phyloP scores from a whole-genome alignment of 345 rosid genomes.

The Dipteronia dyeriana region DNA sequence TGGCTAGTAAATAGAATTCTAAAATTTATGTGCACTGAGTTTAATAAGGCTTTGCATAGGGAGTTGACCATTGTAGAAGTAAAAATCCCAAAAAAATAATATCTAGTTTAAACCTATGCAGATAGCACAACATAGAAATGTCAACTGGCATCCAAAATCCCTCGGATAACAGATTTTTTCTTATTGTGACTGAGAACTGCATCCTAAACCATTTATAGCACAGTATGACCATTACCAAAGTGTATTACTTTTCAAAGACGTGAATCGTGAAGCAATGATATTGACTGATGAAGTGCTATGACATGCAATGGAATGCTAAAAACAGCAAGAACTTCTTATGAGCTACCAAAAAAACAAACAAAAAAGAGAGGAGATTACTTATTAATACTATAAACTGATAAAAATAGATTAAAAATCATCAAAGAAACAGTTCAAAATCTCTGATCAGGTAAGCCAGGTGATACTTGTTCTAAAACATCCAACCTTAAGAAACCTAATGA shows the following conservation, averaged over 20 bases:
- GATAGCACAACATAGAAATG: too few relatives aligned
- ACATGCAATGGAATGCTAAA: neutral
- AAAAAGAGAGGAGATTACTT: neutral
- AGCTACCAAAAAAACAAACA: constrained; percentile 1
- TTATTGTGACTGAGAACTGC: neutral
- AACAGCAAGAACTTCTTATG: neutral
- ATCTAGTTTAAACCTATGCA: too few relatives aligned
- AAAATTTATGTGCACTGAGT: neutral
- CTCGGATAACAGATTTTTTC: neutral
- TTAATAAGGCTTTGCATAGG: neutral
- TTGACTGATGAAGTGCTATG: neutral
- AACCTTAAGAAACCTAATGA: neutral
- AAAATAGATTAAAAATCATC: neutral
- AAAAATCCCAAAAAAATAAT: too few relatives aligned
- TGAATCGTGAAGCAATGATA: too few relatives aligned
- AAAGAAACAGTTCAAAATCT: neutral
- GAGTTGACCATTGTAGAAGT: neutral
- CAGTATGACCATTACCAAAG: neutral
- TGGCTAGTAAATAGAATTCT: neutral
- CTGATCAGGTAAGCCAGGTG: neutral
- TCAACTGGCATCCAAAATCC: neutral
- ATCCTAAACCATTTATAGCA: neutral
- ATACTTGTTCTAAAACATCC: constrained; percentile 3
- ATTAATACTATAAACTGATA: neutral
- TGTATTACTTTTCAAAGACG: neutral